These are phyloP conservation scores for Cystoisospora suis DNA, from an alignment of 169 alveolate species.

Conservation along the genomic window DNA sequence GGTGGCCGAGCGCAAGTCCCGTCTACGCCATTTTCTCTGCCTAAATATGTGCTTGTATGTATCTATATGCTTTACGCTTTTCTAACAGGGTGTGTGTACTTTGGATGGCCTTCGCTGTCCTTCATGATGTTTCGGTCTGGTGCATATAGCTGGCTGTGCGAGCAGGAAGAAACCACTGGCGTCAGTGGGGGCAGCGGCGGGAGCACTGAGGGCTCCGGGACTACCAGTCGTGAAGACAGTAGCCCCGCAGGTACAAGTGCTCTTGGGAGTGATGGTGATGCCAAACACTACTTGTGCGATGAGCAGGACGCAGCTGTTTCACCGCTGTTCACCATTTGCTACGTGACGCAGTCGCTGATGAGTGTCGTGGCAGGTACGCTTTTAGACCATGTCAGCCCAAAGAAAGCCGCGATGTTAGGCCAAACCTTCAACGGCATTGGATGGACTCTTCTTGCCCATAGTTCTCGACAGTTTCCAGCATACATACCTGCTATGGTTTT, in stretches of 20 bases:
- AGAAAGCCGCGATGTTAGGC: slow-evolving; percentile 53
- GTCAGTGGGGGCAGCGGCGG: not conserved
- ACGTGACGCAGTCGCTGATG: slow-evolving; percentile 51
- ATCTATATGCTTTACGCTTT: slow-evolving; percentile 45
- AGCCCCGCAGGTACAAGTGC: too few relatives aligned
- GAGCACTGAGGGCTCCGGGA: not conserved
- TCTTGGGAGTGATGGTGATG: not conserved
- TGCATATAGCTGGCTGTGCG: slow-evolving; percentile 61
- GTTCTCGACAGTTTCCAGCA: not conserved
- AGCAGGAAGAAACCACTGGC: not conserved
- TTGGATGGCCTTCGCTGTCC: slow-evolving; percentile 61
- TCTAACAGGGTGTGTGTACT: slow-evolving; percentile 63
- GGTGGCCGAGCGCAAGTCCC: not conserved
- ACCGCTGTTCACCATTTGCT: slow-evolving; percentile 29
- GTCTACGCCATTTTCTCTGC: not conserved
- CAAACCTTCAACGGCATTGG: slow-evolving; percentile 32
- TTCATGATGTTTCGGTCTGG: slow-evolving; percentile 56
- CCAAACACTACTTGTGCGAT: slow-evolving; percentile 36
- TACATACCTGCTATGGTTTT: slow-evolving; percentile 39
- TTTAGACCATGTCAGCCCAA: slow-evolving; percentile 59
- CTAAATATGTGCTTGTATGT: slow-evolving; percentile 18
- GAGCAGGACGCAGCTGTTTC: slow-evolving; percentile 58
- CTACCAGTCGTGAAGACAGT: too few relatives aligned
- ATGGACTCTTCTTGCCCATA: slow-evolving; percentile 42
- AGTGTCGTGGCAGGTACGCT: slow-evolving; percentile 59